Percentiles rank a stretch among this genome's conserved stretches.
Conservation (phyloP, 176 grass and related monocot species). For the Oryza brachyantha region DNA sequence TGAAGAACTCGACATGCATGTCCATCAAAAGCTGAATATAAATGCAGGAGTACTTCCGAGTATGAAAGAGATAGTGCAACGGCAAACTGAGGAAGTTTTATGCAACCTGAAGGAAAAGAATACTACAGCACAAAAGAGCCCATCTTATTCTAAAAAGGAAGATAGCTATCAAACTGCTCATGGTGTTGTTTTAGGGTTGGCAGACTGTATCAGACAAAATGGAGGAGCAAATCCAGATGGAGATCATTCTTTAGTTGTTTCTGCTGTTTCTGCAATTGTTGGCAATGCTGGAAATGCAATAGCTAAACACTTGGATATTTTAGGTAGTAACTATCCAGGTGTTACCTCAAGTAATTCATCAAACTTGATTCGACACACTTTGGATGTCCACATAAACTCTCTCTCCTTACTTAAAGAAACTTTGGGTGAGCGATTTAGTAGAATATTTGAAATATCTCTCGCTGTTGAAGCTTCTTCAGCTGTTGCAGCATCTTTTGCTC, state of each 20-base stretch:
- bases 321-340: slow-evolving; percentile 67
- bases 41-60: slow-evolving; percentile 56
- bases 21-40: slow-evolving; percentile 74
- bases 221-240: slow-evolving; percentile 62
- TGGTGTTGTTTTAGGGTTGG: slow-evolving; percentile 70
- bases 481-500: slow-evolving; percentile 63
- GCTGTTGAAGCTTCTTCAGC: slow-evolving; percentile 79
- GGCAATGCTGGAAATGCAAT: slow-evolving; percentile 65
- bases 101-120: slow-evolving; percentile 75
- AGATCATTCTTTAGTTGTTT: slow-evolving; percentile 71
- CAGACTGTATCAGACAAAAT: slow-evolving; percentile 82
- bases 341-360: slow-evolving; percentile 51
- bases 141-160: slow-evolving; percentile 54
- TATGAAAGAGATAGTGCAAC: slow-evolving; percentile 94
- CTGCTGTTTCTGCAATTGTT: slow-evolving; percentile 91
- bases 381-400: slow-evolving; percentile 75
- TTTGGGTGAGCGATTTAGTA: slow-evolving; percentile 73
- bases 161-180: slow-evolving; percentile 85
- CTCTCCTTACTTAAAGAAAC: slow-evolving; percentile 90
- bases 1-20: slow-evolving; percentile 73
- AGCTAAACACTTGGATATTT: slow-evolving; percentile 80
- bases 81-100: slow-evolving; percentile 62
- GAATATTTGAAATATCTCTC: slow-evolving; percentile 78
- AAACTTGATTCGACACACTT: slow-evolving; percentile 62
- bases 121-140: slow-evolving; percentile 47